Percentiles rank a stretch among this genome's conserved stretches.
Evolutionary conservation across 1,284 basidiomycete species (phyloP).

Genomic region (Trichosporon ovoides): DNA sequence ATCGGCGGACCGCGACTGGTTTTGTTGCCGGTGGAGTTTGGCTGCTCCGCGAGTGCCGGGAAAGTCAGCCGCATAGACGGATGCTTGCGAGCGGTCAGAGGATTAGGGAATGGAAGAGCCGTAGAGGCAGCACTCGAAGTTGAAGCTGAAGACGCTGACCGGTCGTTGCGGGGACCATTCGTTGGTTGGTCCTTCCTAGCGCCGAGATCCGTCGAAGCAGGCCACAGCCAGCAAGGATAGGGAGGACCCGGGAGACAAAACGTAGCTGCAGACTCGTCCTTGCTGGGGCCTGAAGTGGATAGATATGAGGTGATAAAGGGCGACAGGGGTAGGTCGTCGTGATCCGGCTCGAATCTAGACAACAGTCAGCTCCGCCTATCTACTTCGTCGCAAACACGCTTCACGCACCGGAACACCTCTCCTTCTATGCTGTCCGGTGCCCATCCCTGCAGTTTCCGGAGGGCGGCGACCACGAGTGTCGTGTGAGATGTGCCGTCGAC

Average conservation of each 20-base stretch:
- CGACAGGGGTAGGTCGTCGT: slow-evolving; percentile 40
- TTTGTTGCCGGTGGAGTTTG: neutral
- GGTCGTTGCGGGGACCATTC: slow-evolving; percentile 10
- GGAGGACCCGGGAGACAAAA: slow-evolving; percentile 34
- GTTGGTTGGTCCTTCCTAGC: neutral
- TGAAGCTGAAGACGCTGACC: slow-evolving; percentile 9
- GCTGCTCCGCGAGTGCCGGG: slow-evolving; percentile 15
- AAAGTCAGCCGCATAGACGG: slow-evolving; percentile 42
- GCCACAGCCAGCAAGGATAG: slow-evolving; percentile 45
- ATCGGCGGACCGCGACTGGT: neutral
- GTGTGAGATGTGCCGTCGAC: slow-evolving; percentile 44
- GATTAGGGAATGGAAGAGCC: slow-evolving; percentile 39
- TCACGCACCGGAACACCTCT: slow-evolving; percentile 40
- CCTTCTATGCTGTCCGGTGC: slow-evolving; percentile 36
- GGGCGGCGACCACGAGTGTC: slow-evolving; percentile 38
- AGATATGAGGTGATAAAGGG: slow-evolving; percentile 39
- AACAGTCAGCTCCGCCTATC: neutral
- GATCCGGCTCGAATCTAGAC: slow-evolving; percentile 40
- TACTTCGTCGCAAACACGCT: no score
- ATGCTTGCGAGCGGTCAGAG: slow-evolving; percentile 31
- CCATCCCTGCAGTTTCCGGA: slow-evolving; percentile 46
- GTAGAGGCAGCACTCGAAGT: slow-evolving; percentile 7
- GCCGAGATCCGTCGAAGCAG: slow-evolving; percentile 11
- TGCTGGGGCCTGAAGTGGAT: slow-evolving; percentile 14
- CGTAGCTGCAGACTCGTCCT: slow-evolving; percentile 21